Conservation (phyloP, 257 asterid species). For the Anisodus tanguticus region DNA sequence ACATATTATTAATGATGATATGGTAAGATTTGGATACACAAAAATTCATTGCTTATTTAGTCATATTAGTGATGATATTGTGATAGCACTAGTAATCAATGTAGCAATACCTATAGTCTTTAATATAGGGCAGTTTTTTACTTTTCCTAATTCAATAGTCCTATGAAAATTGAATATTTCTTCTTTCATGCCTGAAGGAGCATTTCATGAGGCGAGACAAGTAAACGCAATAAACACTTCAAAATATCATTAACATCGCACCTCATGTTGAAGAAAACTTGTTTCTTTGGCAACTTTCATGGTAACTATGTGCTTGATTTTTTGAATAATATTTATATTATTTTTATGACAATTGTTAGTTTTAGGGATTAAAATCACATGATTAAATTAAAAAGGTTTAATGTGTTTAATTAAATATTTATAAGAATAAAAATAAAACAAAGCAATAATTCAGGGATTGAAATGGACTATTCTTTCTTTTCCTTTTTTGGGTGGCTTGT, state of each 20-base stretch:
- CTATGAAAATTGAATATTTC: no score
- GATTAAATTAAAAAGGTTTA: neutral
- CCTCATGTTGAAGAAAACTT: neutral
- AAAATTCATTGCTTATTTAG: no score
- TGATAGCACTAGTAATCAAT: no score
- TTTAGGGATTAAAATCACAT: neutral
- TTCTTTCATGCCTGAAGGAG: no score
- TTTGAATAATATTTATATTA: neutral
- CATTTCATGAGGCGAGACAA: no score
- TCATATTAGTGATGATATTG: no score
- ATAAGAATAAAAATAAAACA: neutral
- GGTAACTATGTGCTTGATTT: neutral
- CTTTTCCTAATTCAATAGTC: no score
- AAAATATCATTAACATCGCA: neutral
- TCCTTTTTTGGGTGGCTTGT: neutral
- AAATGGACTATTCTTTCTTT: neutral
- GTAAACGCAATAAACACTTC: no score
- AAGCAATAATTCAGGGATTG: neutral
- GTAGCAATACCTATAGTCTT: no score
- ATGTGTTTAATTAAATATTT: neutral
- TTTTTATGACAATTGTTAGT: neutral
- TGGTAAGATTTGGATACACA: neutral
- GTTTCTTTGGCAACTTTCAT: neutral
- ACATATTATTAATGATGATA: no score
- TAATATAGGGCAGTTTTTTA: no score